A percentile compares a stretch with the other conserved stretches of the same genome.
These are phyloP conservation scores for Takashimella koratensis DNA, from an alignment of 1,284 basidiomycete species.

Conservation along the genomic window DNA sequence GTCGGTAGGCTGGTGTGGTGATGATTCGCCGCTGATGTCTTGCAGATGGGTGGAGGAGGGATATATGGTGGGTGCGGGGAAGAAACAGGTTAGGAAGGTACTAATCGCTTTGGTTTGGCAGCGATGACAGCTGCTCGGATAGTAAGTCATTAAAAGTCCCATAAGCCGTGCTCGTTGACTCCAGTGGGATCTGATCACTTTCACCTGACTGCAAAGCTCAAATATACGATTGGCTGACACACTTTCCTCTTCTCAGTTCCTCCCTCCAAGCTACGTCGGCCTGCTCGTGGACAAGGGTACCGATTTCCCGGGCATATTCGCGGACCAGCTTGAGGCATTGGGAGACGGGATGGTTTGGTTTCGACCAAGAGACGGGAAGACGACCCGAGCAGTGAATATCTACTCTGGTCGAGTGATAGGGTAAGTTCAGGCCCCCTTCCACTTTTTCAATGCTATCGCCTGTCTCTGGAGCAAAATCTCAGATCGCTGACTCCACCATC, in stretches of 20 bases:
- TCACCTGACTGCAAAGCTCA: too few relatives aligned
- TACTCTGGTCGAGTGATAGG: slow-evolving; percentile 70
- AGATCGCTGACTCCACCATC: not conserved
- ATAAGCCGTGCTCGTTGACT: slow-evolving; percentile 29
- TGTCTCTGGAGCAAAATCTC: not conserved
- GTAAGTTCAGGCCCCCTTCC: slow-evolving; percentile 49
- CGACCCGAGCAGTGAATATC: slow-evolving; percentile 68
- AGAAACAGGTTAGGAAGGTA: too few relatives aligned
- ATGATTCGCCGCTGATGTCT: not conserved
- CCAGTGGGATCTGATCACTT: too few relatives aligned
- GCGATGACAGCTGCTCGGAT: slow-evolving; percentile 7
- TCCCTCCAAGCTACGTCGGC: slow-evolving; percentile 55
- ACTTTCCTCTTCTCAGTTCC: slow-evolving; percentile 25
- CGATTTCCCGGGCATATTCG: slow-evolving; percentile 68
- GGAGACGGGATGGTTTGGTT: slow-evolving; percentile 78
- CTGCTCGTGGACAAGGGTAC: slow-evolving; percentile 80
- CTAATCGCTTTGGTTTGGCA: not conserved
- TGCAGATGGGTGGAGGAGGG: slow-evolving; percentile 85
- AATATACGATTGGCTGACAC: too few relatives aligned
- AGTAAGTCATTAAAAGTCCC: slow-evolving; percentile 1
- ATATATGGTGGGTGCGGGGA: slow-evolving; percentile 62
- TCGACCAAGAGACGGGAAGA: slow-evolving; percentile 61
- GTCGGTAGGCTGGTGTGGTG: too few relatives aligned
- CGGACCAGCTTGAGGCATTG: slow-evolving; percentile 59
- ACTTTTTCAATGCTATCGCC: too few relatives aligned